Conservation (phyloP, 1,284 basidiomycete species). For the Xerocomus nothofagi region DNA sequence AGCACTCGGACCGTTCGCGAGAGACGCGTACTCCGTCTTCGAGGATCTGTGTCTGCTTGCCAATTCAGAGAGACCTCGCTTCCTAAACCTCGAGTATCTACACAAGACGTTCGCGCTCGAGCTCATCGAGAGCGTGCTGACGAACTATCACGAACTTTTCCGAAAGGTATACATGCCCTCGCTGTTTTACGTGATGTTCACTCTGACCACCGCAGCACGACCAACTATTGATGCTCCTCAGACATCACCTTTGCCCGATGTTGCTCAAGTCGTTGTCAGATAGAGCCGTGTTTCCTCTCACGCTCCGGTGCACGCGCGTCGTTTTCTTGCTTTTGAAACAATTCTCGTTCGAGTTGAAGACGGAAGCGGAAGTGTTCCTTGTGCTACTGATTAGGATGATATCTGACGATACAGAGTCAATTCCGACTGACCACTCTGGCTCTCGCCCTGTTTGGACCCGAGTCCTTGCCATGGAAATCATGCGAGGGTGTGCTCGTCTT, state of each 20-base stretch:
- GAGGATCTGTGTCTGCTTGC: slow-evolving; percentile 89
- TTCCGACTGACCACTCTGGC: slow-evolving; percentile 38
- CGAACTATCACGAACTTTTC: slow-evolving; percentile 90
- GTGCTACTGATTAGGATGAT: slow-evolving; percentile 79
- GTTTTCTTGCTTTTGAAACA: slow-evolving; percentile 93
- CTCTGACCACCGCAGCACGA: slow-evolving; percentile 53
- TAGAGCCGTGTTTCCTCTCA: slow-evolving; percentile 82
- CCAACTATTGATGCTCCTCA: slow-evolving; percentile 82
- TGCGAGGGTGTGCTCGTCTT: slow-evolving; percentile 63
- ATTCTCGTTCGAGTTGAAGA: slow-evolving; percentile 78
- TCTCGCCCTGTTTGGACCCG: slow-evolving; percentile 81
- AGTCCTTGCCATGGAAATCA: slow-evolving; percentile 88
- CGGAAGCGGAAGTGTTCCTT: slow-evolving; percentile 85
- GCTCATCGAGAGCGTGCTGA: slow-evolving; percentile 94
- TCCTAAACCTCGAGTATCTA: slow-evolving; percentile 82
- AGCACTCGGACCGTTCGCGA: slow-evolving; percentile 73
- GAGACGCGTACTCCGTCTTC: slow-evolving; percentile 87
- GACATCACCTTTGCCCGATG: slow-evolving; percentile 87
- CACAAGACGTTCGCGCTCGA: slow-evolving; percentile 95
- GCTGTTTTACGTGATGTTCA: not conserved
- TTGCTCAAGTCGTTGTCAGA: slow-evolving; percentile 86
- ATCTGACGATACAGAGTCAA: slow-evolving; percentile 58
- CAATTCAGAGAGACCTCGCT: slow-evolving; percentile 79
- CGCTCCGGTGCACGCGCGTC: slow-evolving; percentile 88
- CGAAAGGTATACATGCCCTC: slow-evolving; percentile 54